phyloP scores from a whole-genome alignment of 805 yeast genomes.

The Torulaspora delbrueckii region DNA sequence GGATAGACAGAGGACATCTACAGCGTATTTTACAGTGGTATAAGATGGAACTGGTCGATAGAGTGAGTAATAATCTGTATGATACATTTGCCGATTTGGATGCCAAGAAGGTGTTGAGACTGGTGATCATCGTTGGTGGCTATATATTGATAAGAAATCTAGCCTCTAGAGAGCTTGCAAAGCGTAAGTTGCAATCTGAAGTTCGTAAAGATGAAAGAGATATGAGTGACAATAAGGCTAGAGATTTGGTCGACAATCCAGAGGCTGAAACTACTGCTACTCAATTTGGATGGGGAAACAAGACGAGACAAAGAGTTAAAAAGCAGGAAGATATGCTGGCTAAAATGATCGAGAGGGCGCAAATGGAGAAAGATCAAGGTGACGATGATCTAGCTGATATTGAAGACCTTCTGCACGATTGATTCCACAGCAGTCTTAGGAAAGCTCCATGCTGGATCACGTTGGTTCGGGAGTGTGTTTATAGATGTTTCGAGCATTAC shows the following conservation, averaged over 20 bases:
- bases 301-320: slow-evolving; percentile 57
- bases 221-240: slow-evolving; percentile 35
- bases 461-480: not conserved
- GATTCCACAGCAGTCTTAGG: slow-evolving; percentile 2
- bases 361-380: slow-evolving; percentile 39
- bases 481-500: not conserved
- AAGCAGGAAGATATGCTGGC: slow-evolving; percentile 52
- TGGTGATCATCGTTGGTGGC: slow-evolving; percentile 53
- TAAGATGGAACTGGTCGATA: slow-evolving; percentile 13
- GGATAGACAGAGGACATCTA: not conserved
- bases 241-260: slow-evolving; percentile 35
- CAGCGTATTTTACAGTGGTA: not conserved
- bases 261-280: slow-evolving; percentile 38
- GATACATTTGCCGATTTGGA: slow-evolving; percentile 21
- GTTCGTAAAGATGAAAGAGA: slow-evolving; percentile 36
- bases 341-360: slow-evolving; percentile 41
- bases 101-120: slow-evolving; percentile 21
- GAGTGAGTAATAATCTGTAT: slow-evolving; percentile 14
- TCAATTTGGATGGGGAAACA: slow-evolving; percentile 75
- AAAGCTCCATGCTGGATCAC: no score
- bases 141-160: slow-evolving; percentile 56
- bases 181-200: slow-evolving; percentile 50
- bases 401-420: slow-evolving; percentile 61
- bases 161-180: slow-evolving; percentile 52
- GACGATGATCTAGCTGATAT: slow-evolving; percentile 61